Base-by-base conservation (phyloP, 192 early-diverging fungal species). In the Coemansia sp. region DNA sequence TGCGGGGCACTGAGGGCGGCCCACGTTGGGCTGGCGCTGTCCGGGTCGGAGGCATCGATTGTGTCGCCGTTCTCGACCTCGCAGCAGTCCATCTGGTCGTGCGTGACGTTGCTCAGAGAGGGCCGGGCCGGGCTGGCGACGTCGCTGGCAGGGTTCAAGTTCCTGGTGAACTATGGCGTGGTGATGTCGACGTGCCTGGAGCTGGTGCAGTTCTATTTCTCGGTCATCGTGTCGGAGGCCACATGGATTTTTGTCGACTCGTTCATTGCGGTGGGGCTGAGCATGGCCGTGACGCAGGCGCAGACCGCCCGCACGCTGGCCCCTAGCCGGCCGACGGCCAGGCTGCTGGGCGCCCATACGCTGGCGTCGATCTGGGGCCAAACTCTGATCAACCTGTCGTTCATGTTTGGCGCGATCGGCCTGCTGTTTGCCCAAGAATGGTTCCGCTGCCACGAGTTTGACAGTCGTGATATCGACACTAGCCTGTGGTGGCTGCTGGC, bases 401-500 rank as follows among this genome's bases (percentile, higher is more conserved):
- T 88, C 59, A 30, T 82, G 12, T 69, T 76, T 13, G 53, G 64
- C 31, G 14, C 34, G 11, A 37, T 47, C 14, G 69, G 66, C 11
- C 64, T 80, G 68, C 77, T 91, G 7, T 91, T 82, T 69, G 61
- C 65, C 20, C 84, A 88, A 40, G 38, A 54, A 12, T 91, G 80
- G 80, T 91, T 86, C 76, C 60, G 79, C 28, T 91, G 88, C 71
- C 67, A 86, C 51, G 85, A 91, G 69, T 89, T 91, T 64, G 85
- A 88, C 56, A 75, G 75, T 36, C 59, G 71, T 18, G 55, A 76
- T 36, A 59, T 79, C 17, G 80, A 89, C 50, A 67, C 82, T 12
- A 48, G 79, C 27, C 62, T 79, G 32, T 91, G 89, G 89, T 91
- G 86, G 84, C 65, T 88, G 23, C 60, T 88, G n/a, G 86, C 78